These are phyloP conservation scores for Xylaria sp. DNA, from an alignment of 2,329 filamentous ascomycete species.

Conservation along the genomic window DNA sequence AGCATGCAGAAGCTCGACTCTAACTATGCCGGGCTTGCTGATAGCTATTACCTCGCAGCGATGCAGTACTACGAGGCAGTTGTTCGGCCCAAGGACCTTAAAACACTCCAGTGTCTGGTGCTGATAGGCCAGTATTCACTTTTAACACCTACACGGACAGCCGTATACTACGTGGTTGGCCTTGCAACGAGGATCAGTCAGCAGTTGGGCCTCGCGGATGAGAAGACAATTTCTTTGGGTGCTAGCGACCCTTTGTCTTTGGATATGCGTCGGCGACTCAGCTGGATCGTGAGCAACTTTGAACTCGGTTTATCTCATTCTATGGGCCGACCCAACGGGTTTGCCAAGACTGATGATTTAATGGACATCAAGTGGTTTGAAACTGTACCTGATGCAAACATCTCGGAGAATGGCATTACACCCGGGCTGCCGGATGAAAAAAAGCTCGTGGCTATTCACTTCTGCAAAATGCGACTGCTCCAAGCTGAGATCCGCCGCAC, in stretches of 20 bases:
- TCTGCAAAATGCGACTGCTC: constrained; percentile 88
- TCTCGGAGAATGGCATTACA: constrained; percentile 79
- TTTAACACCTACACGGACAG: constrained; percentile 89
- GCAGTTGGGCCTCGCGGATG: constrained; percentile 86
- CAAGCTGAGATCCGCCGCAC: constrained; percentile 89
- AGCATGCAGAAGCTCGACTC: constrained; percentile 92
- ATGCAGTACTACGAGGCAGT: constrained; percentile 86
- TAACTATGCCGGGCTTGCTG: constrained; percentile 90
- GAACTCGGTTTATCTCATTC: constrained; percentile 89
- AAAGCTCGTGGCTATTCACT: constrained; percentile 91
- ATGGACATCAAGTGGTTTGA: constrained; percentile 89
- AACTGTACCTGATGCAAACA: constrained; percentile 82
- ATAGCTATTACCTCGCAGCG: constrained; percentile 93
- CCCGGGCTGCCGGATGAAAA: constrained; percentile 79
- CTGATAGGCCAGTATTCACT: constrained; percentile 92
- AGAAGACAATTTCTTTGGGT: constrained; percentile 81
- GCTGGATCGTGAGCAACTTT: constrained; percentile 90
- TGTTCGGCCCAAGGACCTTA: constrained; percentile 87
- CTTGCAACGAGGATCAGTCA: constrained; percentile 89
- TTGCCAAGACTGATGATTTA: constrained; percentile 83
- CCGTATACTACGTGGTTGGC: constrained; percentile 92
- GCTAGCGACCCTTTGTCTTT: constrained; percentile 77
- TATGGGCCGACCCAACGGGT: constrained; percentile 86
- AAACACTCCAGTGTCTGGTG: constrained; percentile 88
- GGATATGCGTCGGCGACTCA: constrained; percentile 88